Evolutionary conservation across 306 rosid genomes (phyloP), one percentile per base, ranked within the genome.

Genomic region (Lathyrus sativus): DNA sequence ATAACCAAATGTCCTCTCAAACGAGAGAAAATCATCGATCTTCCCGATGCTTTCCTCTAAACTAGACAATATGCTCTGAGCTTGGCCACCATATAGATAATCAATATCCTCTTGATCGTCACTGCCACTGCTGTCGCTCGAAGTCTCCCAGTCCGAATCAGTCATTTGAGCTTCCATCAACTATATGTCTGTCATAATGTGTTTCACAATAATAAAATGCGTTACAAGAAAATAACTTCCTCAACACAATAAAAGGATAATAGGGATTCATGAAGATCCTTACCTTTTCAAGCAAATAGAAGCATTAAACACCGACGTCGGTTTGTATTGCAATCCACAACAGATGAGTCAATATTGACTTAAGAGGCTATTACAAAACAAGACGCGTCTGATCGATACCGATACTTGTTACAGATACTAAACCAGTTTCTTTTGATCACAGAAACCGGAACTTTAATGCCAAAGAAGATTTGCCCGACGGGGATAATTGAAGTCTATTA

Each of bases 11-110:
- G 85, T 79, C 72, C 89, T 87, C 84, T 95, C 97, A 55, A 90
- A 88, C 37, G 89, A 79, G 79, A 95, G 97, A 65, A 90, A 95
- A 48, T 95, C 97, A 66, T 95, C 96, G 60, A 95, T 90, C 80
- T 75, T 90, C 37, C 84, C 95, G 65, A 95, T 95, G 89, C 90
- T 87, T 78, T 85, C 96, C 76, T 95, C 95, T 59, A 95, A 82
- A 80, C 99, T 85, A 46, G 96, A 86, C 61, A 95, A 85, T 69
- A 95, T 86, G 91, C 84, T 87, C 68, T 54, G 82, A 63, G 99
- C 97, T 74, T 90, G 95, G 49, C 96, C 97, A 2, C 85, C 81
- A 72, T 78, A 90, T 14, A 68, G 74, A 72, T 59, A 79, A 62
- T 93, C 89, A 12, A 67, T 71, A 78, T 85, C 95, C 82, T 85